Evolutionary conservation across 108 stramenopile species (phyloP), one percentile per base, ranked within the genome.

Genomic region (Aurantiochytrium sp.): DNA sequence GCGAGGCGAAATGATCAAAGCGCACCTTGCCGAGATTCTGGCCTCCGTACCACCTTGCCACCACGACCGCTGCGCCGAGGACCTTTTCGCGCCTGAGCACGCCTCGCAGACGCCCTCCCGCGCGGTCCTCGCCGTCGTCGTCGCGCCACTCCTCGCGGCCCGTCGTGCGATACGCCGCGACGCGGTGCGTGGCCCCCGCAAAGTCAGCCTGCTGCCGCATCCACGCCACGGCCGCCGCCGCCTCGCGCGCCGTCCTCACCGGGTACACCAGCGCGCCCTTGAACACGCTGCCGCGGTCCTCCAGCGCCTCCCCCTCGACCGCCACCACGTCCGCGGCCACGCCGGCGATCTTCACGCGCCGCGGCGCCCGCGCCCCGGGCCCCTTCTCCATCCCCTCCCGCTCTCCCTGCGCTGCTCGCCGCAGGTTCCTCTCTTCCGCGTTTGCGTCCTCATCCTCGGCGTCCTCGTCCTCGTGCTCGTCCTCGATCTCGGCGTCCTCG

Each of bases 61-160:
- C 76, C 45, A 83, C 76, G 6, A 53, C 76, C 25, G 76, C 76
- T 14, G 51, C 76, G n/a, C 76, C 76, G 18, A 8, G 51, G 16
- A 83, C 76, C 23, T 83, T 83, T 53, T 47, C 76, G 19, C 49
- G 6, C 28, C 49, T 83, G n/a, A 83, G 76, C 6, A 4, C 28
- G 0, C 19, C 12, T 35, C 76, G 76, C 12, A 83, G 51, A 18
- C 76, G 45, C 19, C 49, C 45, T 47, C 76, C 76, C n/a, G 76
- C 76, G 49, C 76, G 76, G 28, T 83, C 76, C 23, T 83, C 76
- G 76, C 76, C 76, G 28, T 83, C 76, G 28, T 83, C 76, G 23
- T 83, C 76, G 25, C 45, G 45, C 45, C 45, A 83, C 12, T 83
- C 76, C n/a, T 47, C 49, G 23, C 51, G 45, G 14, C 4, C 5